Evolutionary conservation across 345 rosid genomes (phyloP).

Genomic region (Cardiospermum halicacabum): DNA sequence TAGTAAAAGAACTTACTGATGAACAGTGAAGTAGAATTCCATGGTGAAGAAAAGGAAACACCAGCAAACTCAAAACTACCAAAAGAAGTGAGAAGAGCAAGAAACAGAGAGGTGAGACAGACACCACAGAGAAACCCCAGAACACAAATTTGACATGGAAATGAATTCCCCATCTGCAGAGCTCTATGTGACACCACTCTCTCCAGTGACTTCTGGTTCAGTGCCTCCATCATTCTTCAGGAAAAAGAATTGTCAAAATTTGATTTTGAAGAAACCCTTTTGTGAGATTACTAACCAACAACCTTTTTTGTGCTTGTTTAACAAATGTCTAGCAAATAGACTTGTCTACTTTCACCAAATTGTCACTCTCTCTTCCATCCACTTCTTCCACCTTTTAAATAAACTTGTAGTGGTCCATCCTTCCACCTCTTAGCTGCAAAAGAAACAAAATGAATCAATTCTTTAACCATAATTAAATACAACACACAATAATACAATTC

Average conservation of each 20-base stretch:
- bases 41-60: constrained; percentile 48
- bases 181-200: constrained; percentile 82
- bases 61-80: constrained; percentile 51
- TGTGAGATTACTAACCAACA: not conserved
- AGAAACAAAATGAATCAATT: not conserved
- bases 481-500: not conserved
- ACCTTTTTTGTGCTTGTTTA: constrained; percentile 3
- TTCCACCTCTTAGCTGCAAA: constrained; percentile 24
- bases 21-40: constrained; percentile 51
- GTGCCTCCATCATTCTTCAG: constrained; percentile 44
- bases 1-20: constrained; percentile 39
- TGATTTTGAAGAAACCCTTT: constrained; percentile 1
- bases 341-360: constrained; percentile 13
- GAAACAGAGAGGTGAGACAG: constrained; percentile 75
- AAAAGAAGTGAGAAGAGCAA: constrained; percentile 78
- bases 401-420: constrained; percentile 19
- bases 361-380: constrained; percentile 23
- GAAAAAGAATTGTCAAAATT: not conserved
- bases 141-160: constrained; percentile 88
- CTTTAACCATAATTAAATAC: constrained; percentile 4
- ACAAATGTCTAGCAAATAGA: constrained; percentile 6
- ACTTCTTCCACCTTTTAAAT: not conserved
- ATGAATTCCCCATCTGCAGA: constrained; percentile 75
- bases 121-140: constrained; percentile 85
- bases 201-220: constrained; percentile 63